phyloP scores from a whole-genome alignment of 2,329 filamentous ascomycete genomes.

The Tolypocladium inflatum region DNA sequence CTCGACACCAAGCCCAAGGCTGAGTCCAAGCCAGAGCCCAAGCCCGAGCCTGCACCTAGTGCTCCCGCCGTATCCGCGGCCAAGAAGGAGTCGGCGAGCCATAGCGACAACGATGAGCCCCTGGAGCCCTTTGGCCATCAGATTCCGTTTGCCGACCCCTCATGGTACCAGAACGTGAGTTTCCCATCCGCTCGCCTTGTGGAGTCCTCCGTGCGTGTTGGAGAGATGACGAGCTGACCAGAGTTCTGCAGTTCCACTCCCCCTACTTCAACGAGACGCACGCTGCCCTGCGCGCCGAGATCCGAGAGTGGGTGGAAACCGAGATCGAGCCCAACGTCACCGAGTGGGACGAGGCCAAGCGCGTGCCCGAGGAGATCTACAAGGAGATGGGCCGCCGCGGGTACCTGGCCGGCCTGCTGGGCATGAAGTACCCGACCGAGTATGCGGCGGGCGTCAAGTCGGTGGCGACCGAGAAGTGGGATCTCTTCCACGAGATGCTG shows the following conservation, averaged over 20 bases:
- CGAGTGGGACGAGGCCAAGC: slow-evolving; percentile 95
- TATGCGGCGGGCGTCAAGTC: slow-evolving; percentile 66
- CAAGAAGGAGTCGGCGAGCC: slow-evolving; percentile 23
- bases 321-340: slow-evolving; percentile 86
- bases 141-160: slow-evolving; percentile 85
- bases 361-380: slow-evolving; percentile 82
- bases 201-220: neutral
- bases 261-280: slow-evolving; percentile 96
- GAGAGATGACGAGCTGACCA: neutral
- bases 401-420: slow-evolving; percentile 86
- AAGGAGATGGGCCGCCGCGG: slow-evolving; percentile 90
- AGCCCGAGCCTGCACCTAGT: slow-evolving; percentile 25
- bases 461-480: slow-evolving; percentile 84
- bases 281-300: slow-evolving; percentile 79
- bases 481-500: slow-evolving; percentile 96
- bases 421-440: slow-evolving; percentile 69
- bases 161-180: slow-evolving; percentile 88
- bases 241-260: slow-evolving; percentile 67
- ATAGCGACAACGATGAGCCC: slow-evolving; percentile 49
- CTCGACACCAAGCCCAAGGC: slow-evolving; percentile 78
- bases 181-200: neutral
- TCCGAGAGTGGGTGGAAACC: slow-evolving; percentile 83
- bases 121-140: slow-evolving; percentile 78
- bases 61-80: slow-evolving; percentile 16
- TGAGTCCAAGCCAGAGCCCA: slow-evolving; percentile 39